A percentile compares a stretch with the other conserved stretches of the same genome.
Evolutionary conservation across 768 basidiomycete species (phyloP).

Genomic region (Tubosaeta brunneosetosa): DNA sequence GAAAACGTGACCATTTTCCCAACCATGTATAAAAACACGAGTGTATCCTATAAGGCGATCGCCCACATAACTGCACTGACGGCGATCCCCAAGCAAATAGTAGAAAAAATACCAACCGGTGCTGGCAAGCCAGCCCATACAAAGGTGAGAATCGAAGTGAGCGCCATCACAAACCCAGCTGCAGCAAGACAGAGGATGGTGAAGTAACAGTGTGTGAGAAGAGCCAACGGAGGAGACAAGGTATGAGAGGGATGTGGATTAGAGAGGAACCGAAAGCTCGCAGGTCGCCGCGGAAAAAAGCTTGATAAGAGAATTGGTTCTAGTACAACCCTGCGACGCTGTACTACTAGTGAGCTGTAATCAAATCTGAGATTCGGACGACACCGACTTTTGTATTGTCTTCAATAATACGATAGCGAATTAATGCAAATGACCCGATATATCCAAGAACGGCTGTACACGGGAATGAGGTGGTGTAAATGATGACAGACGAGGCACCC

Average conservation of each 20-base stretch:
- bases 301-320: slow-evolving; percentile 12
- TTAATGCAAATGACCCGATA: slow-evolving; percentile 25
- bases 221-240: slow-evolving; percentile 12
- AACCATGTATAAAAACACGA: background rate
- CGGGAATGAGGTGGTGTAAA: background rate
- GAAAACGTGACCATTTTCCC: background rate
- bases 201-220: slow-evolving; percentile 24
- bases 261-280: background rate
- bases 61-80: slow-evolving; percentile 23
- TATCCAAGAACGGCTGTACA: slow-evolving; percentile 25
- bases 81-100: slow-evolving; percentile 22
- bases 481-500: slow-evolving; percentile 3
- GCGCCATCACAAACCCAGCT: slow-evolving; percentile 21
- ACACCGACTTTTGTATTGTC: slow-evolving; percentile 15
- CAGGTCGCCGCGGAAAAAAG: background rate
- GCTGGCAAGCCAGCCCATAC: slow-evolving; percentile 22
- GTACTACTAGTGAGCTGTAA: slow-evolving; percentile 4
- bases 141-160: slow-evolving; percentile 25
- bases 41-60: slow-evolving; percentile 13
- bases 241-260: background rate
- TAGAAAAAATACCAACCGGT: slow-evolving; percentile 27
- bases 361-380: background rate
- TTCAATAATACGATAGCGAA: slow-evolving; percentile 24
- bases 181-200: slow-evolving; percentile 23
- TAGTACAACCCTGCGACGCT: slow-evolving; percentile 12